These are phyloP conservation scores for Suhomyces sp. DNA, from an alignment of 805 yeast genomes.

Conservation along the genomic window DNA sequence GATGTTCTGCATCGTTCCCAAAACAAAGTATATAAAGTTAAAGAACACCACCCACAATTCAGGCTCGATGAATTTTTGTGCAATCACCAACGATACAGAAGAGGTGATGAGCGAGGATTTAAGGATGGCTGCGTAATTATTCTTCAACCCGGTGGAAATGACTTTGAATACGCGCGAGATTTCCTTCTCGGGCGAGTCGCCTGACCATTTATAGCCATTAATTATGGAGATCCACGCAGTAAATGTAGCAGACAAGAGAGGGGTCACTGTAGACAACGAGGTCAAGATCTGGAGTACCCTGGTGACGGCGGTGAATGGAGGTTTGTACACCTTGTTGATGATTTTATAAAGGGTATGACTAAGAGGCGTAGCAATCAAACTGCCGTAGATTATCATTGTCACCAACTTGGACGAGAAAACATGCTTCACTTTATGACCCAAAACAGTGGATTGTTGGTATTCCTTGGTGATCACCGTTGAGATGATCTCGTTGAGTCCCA, in stretches of 20 bases:
- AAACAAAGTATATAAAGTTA: constrained; percentile 52
- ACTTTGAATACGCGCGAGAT: constrained; percentile 7
- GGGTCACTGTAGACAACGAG: constrained; percentile 55
- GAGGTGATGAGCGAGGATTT: constrained; percentile 55
- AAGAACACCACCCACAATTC: constrained; percentile 66
- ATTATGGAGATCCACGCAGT: constrained; percentile 53
- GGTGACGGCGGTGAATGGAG: constrained; percentile 36
- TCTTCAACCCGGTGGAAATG: constrained; percentile 33
- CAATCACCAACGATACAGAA: constrained; percentile 48
- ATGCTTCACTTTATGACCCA: constrained; percentile 30
- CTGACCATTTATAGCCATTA: constrained; percentile 31
- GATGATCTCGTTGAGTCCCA: constrained; percentile 54
- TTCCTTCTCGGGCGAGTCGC: constrained; percentile 9
- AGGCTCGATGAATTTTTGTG: constrained; percentile 56
- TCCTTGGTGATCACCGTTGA: constrained; percentile 53
- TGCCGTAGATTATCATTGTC: constrained; percentile 56
- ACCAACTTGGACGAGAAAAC: constrained; percentile 45
- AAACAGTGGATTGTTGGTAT: constrained; percentile 19
- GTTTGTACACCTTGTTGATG: constrained; percentile 41
- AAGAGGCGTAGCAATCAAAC: constrained; percentile 53
- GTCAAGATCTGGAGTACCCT: constrained; percentile 50
- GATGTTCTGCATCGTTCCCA: constrained; percentile 63
- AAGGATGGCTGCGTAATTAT: constrained; percentile 45
- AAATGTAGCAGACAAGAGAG: constrained; percentile 46
- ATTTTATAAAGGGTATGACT: constrained; percentile 51